Conservation (phyloP, 495 filamentous ascomycete genomes). For the Penicillium daleae region DNA sequence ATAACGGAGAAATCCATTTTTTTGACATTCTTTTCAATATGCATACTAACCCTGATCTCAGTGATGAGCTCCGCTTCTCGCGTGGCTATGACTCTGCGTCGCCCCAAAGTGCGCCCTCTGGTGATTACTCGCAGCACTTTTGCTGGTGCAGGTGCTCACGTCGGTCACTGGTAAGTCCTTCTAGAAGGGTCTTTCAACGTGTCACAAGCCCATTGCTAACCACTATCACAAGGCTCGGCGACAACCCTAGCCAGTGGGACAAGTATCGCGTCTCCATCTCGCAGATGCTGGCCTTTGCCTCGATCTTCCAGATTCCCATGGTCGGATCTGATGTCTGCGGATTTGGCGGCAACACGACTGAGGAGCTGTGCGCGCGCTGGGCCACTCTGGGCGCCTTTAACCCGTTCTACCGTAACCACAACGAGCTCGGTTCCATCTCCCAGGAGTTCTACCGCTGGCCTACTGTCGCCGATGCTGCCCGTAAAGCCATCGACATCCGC, state of each 20-base stretch:
- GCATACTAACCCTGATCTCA: constrained; percentile 17
- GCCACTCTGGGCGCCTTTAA: constrained; percentile 78
- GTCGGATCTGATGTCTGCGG: constrained; percentile 85
- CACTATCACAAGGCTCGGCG: constrained; percentile 59
- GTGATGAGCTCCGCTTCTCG: constrained; percentile 77
- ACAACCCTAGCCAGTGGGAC: constrained; percentile 76
- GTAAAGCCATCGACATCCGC: constrained; percentile 72
- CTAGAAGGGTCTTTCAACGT: not conserved
- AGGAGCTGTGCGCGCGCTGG: constrained; percentile 84
- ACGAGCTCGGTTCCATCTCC: constrained; percentile 48
- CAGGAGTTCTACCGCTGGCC: constrained; percentile 85
- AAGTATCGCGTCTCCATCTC: constrained; percentile 72
- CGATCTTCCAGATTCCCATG: constrained; percentile 86
- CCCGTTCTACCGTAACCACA: constrained; percentile 86
- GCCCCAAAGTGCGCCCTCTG: constrained; percentile 68
- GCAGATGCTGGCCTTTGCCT: constrained; percentile 71
- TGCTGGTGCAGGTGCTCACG: constrained; percentile 73
- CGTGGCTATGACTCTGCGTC: constrained; percentile 69
- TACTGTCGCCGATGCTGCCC: constrained; percentile 64
- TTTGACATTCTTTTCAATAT: not conserved
- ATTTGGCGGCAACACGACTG: constrained; percentile 70
- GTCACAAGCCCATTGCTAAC: not conserved
- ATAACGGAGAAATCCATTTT: not conserved
- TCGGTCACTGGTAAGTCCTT: constrained; percentile 71
- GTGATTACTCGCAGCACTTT: constrained; percentile 87